phyloP scores from a whole-genome alignment of 805 yeast species.

The Metschnikowia sp. region DNA sequence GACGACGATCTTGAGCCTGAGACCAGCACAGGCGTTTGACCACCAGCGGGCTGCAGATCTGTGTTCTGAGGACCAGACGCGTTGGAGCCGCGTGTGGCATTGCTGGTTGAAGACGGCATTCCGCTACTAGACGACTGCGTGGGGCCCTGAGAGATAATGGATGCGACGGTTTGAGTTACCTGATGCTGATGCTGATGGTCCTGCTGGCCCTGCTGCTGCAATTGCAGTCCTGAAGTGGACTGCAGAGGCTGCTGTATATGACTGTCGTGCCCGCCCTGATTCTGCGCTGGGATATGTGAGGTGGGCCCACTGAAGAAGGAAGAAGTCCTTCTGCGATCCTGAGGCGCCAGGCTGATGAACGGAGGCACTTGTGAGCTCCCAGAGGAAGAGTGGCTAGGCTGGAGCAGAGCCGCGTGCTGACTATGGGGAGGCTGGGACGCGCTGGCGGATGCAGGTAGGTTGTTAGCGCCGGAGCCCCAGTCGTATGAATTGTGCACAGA shows the following conservation, averaged over 20 bases:
- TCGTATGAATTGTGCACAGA: constrained; percentile 13
- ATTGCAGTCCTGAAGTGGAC: constrained; percentile 2
- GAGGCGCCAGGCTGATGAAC: constrained; percentile 5
- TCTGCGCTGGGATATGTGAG: constrained; percentile 4
- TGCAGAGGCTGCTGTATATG: constrained; percentile 5
- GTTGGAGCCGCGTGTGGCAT: constrained; percentile 7
- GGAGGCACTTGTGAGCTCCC: constrained; percentile 2
- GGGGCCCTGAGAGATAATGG: constrained; percentile 19
- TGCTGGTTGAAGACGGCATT: too few species aligned
- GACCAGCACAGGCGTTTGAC: constrained; percentile 8
- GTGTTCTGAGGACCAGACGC: constrained; percentile 3
- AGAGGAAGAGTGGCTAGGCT: constrained; percentile 1
- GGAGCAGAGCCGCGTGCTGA: neutral
- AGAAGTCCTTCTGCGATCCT: constrained; percentile 49
- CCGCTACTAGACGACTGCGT: neutral
- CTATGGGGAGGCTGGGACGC: constrained; percentile 7
- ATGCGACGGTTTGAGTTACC: constrained; percentile 14
- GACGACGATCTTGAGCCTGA: constrained; percentile 14
- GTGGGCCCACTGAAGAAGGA: constrained; percentile 43
- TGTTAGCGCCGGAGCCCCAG: constrained; percentile 12
- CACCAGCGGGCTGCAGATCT: constrained; percentile 3
- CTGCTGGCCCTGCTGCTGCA: constrained; percentile 5
- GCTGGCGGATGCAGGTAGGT: neutral
- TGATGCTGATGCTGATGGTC: constrained; percentile 6
- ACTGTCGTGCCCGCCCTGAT: constrained; percentile 4